These are phyloP conservation scores for Hawksworthiomyces lignivorus DNA, from an alignment of 2,329 filamentous ascomycete species.

Conservation along the genomic window DNA sequence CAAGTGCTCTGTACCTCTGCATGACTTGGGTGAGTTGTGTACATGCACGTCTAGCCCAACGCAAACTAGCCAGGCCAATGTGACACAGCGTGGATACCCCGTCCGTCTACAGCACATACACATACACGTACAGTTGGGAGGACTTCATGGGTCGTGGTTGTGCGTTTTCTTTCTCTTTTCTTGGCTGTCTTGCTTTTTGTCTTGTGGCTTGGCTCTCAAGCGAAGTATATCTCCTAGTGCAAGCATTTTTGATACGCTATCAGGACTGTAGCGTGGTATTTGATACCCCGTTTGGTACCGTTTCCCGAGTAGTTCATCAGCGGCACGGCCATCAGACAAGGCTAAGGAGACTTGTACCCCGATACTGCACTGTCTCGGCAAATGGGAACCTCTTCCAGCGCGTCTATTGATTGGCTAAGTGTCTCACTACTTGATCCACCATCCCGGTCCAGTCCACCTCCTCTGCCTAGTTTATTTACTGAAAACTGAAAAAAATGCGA, in stretches of 20 bases:
- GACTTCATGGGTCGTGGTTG: too few relatives aligned
- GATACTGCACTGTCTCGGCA: constrained; percentile 6
- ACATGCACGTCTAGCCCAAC: too few relatives aligned
- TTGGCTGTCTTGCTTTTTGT: not conserved
- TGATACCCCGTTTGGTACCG: not conserved
- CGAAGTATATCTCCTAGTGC: not conserved
- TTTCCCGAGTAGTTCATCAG: not conserved
- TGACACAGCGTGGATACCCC: too few relatives aligned
- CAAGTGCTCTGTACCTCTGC: too few relatives aligned
- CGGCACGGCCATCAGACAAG: not conserved
- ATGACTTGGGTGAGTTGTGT: too few relatives aligned
- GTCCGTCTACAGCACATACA: too few relatives aligned
- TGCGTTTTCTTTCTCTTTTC: not conserved
- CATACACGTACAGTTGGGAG: not conserved
- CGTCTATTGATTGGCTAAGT: constrained; percentile 4
- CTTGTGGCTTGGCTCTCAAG: not conserved
- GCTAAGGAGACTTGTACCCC: not conserved
- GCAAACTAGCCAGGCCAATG: too few relatives aligned
- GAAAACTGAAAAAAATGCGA: not conserved
- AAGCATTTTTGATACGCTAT: not conserved
- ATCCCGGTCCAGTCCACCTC: constrained; percentile 2
- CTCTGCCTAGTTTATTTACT: too few relatives aligned
- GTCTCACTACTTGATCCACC: constrained; percentile 3
- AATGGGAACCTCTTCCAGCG: not conserved
- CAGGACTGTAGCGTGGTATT: constrained; percentile 1